Evolutionary conservation across 129 eudicot genomes (phyloP).

Genomic region (Pittosporum tobira): DNA sequence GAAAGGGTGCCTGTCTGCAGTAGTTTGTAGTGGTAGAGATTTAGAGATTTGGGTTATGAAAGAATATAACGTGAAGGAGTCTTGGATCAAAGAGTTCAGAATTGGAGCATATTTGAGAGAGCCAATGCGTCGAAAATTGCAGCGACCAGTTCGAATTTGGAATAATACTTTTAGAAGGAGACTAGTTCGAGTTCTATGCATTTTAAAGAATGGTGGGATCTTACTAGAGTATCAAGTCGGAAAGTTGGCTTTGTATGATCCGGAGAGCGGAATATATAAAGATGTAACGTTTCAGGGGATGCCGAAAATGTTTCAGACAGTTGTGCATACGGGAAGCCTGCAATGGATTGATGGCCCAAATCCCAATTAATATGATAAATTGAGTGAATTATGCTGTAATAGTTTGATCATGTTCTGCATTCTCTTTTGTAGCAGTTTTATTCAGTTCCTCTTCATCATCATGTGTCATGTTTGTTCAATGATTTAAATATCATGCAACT

Average conservation of each 20-base stretch:
- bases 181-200: constrained; percentile 11
- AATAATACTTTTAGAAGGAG: neutral
- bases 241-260: constrained; percentile 43
- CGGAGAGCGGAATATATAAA: constrained; percentile 2
- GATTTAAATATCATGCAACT: too few relatives aligned
- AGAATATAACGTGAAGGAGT: constrained; percentile 22
- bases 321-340: neutral
- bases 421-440: too few relatives aligned
- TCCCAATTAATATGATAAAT: too few relatives aligned
- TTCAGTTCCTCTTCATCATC: too few relatives aligned
- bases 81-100: constrained; percentile 40
- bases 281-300: neutral
- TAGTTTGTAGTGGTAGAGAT: constrained; percentile 11
- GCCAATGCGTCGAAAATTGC: neutral
- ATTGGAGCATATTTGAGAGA: constrained; percentile 8
- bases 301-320: neutral
- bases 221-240: constrained; percentile 43
- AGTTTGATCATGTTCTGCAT: neutral
- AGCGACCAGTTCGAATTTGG: constrained; percentile 9
- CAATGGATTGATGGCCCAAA: neutral
- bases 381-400: neutral
- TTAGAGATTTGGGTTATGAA: constrained; percentile 38
- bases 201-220: constrained; percentile 32
- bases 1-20: constrained; percentile 28
- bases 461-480: too few relatives aligned